Conservation (phyloP, 2,329 filamentous ascomycete genomes). For the Paecilomyces dactylethromorphus region DNA sequence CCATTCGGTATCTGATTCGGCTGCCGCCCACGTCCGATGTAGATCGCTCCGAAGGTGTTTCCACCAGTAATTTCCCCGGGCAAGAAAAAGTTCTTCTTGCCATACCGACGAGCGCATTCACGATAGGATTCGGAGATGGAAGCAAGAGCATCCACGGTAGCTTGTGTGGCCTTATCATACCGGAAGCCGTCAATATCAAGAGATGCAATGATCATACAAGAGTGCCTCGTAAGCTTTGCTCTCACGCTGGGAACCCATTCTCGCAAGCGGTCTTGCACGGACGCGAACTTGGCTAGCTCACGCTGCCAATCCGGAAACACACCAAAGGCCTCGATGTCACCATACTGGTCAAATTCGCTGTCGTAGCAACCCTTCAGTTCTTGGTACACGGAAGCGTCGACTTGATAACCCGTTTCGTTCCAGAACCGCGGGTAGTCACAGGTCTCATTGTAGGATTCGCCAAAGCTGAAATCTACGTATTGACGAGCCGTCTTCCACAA, state of each 20-base stretch:
- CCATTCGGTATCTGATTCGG: conserved; percentile 46
- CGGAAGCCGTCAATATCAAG: conserved; percentile 63
- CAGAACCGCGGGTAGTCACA: conserved; percentile 58
- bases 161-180: conserved; percentile 61
- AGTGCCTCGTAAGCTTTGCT: conserved; percentile 53
- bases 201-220: conserved; percentile 56
- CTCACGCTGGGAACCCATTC: conserved; percentile 57
- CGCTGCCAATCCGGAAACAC: conserved; percentile 58
- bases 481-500: conserved; percentile 48
- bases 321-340: conserved; percentile 58
- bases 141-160: conserved; percentile 55
- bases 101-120: conserved; percentile 49
- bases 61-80: conserved; percentile 59
- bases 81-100: conserved; percentile 59
- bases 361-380: conserved; percentile 52
- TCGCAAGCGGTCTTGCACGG: conserved; percentile 60
- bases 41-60: conserved; percentile 55
- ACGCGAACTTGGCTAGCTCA: conserved; percentile 60
- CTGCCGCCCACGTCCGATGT: conserved; percentile 56
- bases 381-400: conserved; percentile 41
- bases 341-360: conserved; percentile 61
- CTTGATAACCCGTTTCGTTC: conserved; percentile 50
- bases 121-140: conserved; percentile 53
- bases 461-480: conserved; percentile 54
- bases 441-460: conserved; percentile 47